Base-by-base conservation (phyloP, 768 basidiomycete species). In the Galerina marginata region DNA sequence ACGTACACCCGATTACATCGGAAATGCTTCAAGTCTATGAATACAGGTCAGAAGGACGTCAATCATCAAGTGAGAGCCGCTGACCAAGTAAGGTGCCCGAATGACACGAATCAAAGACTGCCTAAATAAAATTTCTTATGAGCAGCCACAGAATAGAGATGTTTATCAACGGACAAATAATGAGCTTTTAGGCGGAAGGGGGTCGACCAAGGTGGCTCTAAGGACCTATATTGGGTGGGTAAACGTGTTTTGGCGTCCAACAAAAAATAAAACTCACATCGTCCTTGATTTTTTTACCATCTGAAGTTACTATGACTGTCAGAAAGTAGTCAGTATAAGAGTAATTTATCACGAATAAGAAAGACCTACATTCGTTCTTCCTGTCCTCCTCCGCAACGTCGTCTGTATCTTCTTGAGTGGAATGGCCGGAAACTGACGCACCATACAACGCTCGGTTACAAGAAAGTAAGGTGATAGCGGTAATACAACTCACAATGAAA, bases 321-420 rank as follows among this genome's bases (percentile, higher is more conserved):
- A 25, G 16, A 33, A 33, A 33, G 29, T 5, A 4, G 29, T 33
- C 29, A 33, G 29, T 33, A 33, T 33, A 33, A 33, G 20, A 20
- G 46, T n/a, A 23, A 26, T 12, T 20, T 23, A 12, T 14, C n/a
- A 42, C 6, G 51, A 25, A 12, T 37, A 53, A 40, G 20, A 11
- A 6, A 53, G 37, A 64, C 76, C 20, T 39, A 84, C 86, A 80
- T 72, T 87, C 85, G 49, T 86, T 84, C 56, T 75, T 68, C 2
- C 83, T 79, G 60, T 87, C 86, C 20, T 79, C 74, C 61, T 86
- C 85, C 1, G 72, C 79, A 9, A 74, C 71, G 59, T 84, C 73
- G 15, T 69, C 58, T 25, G 80, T 82, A 2, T 74, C 61, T 6
- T 79, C 70, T 61, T 87, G 86, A 11, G 65, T 63, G 0, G 79